Evolutionary conservation across 1,139 yeast species (phyloP), one percentile per base, ranked within the genome.

Genomic region (Debaryomycetaceae sp.): DNA sequence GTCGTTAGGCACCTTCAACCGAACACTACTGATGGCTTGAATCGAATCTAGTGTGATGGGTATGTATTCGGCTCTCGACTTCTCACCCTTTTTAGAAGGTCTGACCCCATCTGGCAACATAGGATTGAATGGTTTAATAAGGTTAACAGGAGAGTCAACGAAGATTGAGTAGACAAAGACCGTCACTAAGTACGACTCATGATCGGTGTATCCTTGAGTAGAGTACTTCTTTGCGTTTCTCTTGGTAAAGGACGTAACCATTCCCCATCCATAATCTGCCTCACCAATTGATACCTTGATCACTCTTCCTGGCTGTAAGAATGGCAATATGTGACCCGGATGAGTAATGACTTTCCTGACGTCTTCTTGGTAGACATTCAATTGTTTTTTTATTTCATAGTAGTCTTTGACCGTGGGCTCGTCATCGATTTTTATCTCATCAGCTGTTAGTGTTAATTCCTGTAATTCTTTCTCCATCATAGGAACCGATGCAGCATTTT

Each of bases 241-340:
- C 63, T 89, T 90, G 41, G 78, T 75, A 56, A 84, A 87, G 36
- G 83, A 80, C 6, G 88, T 83, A 20, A 91, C 93, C 63, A 88
- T 87, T 45, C 93, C 97, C 99, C 99, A 95, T 8, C 97, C 97
- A 61, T 90, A 95, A 52, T 90, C 87, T 50, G 66, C 58, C 13
- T 70, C 72, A 13, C 78, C 78, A 37, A 83, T 70, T 46, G 76
- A 76, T 17, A 95, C 80, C 55, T 83, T 82, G 39, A 91, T 70
- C 46, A 95, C 76, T 65, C 99, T 80, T 35, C 99, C 99, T 24
- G 89, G 82, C 64, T 90, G 96, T 55, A 95, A 70, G 62, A 86
- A 95, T 31, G 88, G 87, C 45, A 91, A 71, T 27, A 85, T 76
- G 61, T 91, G 83, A 7, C 95, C 87, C 1, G 99, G 99, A 61